Conservation (phyloP, 805 yeast genomes). For the Tetrapisispora phaffii region DNA sequence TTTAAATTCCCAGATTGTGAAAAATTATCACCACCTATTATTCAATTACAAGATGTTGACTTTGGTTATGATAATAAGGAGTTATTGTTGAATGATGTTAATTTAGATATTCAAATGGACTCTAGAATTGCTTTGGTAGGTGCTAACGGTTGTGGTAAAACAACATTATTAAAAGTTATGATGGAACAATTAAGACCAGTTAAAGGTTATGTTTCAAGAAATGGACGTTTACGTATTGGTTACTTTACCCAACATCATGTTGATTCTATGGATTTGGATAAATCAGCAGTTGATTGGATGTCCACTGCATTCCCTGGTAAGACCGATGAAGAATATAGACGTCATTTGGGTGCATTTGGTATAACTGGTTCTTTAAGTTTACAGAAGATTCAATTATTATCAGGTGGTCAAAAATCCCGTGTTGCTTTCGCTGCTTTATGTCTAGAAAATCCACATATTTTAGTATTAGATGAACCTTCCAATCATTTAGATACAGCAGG, state of each 20-base stretch:
- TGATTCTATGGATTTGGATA: conserved; percentile 84
- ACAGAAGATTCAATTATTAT: conserved; percentile 78
- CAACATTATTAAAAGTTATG: conserved; percentile 79
- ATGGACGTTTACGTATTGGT: conserved; percentile 83
- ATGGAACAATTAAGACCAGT: conserved; percentile 70
- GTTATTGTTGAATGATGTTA: conserved; percentile 64
- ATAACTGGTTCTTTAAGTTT: conserved; percentile 89
- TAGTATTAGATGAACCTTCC: conserved; percentile 94
- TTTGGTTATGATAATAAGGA: conserved; percentile 71
- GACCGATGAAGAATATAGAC: conserved; percentile 91
- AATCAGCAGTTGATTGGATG: conserved; percentile 92
- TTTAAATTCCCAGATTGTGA: conserved; percentile 96
- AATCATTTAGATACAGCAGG: conserved; percentile 98
- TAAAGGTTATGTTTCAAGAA: conserved; percentile 68
- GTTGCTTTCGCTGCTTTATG: conserved; percentile 97
- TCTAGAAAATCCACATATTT: conserved; percentile 78
- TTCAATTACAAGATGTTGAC: conserved; percentile 76
- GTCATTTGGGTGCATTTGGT: conserved; percentile 94
- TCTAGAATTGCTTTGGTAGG: conserved; percentile 95
- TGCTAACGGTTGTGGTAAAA: conserved; percentile 99
- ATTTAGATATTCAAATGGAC: conserved; percentile 83
- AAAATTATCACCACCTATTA: conserved; percentile 81
- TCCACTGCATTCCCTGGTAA: conserved; percentile 82
- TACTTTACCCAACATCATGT: conserved; percentile 98
- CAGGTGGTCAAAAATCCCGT: conserved; percentile 98